These are phyloP conservation scores for Aureobasidium pullulans DNA, from an alignment of 2,329 filamentous ascomycete species.

Conservation along the genomic window DNA sequence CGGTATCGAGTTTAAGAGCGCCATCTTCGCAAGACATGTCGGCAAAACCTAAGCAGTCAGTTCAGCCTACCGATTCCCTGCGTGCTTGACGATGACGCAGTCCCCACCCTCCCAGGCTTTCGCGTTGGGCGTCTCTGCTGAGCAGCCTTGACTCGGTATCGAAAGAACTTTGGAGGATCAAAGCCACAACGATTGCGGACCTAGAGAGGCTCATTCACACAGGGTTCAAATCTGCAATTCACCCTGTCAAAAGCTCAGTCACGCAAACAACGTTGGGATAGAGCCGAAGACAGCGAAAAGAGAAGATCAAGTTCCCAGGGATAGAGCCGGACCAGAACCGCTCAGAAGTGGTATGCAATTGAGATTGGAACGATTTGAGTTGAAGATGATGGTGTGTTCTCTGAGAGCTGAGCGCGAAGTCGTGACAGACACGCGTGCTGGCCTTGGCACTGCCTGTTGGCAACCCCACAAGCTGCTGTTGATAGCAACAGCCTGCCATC, in stretches of 20 bases:
- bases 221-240: background rate
- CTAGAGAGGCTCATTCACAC: conserved; percentile 2
- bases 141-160: conserved; percentile 8
- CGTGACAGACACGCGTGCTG: no score
- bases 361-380: no score
- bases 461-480: no score
- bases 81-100: background rate
- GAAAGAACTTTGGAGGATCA: background rate
- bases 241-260: background rate
- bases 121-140: background rate
- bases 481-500: no score
- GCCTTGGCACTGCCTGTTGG: no score
- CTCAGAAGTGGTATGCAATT: no score
- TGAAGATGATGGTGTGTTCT: no score
- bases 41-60: background rate
- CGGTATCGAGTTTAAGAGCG: background rate
- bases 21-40: background rate
- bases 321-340: background rate
- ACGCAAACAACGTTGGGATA: conserved; percentile 7
- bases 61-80: conserved; percentile 8
- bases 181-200: background rate
- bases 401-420: no score
- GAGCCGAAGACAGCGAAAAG: background rate
- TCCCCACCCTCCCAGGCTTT: conserved; percentile 13
- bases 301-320: background rate